Conservation (phyloP, 1,284 basidiomycete genomes). For the Irpex lacteus region DNA sequence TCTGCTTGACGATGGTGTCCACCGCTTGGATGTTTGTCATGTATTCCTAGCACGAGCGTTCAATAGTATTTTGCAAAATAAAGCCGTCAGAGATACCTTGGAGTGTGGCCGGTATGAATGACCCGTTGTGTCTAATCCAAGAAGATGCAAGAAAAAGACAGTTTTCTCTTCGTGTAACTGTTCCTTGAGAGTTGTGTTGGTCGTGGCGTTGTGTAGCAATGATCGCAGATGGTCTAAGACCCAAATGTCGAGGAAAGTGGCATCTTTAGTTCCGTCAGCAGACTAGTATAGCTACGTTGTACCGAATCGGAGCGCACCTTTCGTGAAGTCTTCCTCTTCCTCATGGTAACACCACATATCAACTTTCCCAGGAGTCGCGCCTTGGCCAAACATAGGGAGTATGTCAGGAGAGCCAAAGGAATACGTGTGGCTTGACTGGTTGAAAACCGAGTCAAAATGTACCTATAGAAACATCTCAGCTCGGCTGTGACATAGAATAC, state of each 20-base stretch:
- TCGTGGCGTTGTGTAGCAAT: conserved; percentile 64
- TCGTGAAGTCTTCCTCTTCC: conserved; percentile 82
- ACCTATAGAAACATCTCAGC: conserved; percentile 40
- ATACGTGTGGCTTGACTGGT: conserved; percentile 77
- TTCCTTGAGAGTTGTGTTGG: conserved; percentile 43
- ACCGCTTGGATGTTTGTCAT: conserved; percentile 84
- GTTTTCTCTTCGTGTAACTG: conserved; percentile 56
- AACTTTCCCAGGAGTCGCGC: conserved; percentile 71
- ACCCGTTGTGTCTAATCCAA: conserved; percentile 87
- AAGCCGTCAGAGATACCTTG: conserved; percentile 36
- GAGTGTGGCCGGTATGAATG: conserved; percentile 89
- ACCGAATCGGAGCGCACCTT: conserved; percentile 42
- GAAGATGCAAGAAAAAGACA: conserved; percentile 83
- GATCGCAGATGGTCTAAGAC: conserved; percentile 64
- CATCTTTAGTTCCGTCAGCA: conserved; percentile 46
- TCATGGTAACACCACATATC: conserved; percentile 78
- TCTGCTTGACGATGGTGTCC: conserved; percentile 71
- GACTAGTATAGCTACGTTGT: neutral
- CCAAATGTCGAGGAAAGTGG: conserved; percentile 79
- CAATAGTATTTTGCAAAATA: neutral
- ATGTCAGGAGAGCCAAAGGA: conserved; percentile 91
- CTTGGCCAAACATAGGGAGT: conserved; percentile 83
- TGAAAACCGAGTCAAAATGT: conserved; percentile 88
- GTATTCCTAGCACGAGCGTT: conserved; percentile 58
- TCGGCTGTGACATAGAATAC: neutral